These are phyloP conservation scores for Liriodendron chinense DNA, from an alignment of 164 flowering plant genomes.

Conservation along the genomic window DNA sequence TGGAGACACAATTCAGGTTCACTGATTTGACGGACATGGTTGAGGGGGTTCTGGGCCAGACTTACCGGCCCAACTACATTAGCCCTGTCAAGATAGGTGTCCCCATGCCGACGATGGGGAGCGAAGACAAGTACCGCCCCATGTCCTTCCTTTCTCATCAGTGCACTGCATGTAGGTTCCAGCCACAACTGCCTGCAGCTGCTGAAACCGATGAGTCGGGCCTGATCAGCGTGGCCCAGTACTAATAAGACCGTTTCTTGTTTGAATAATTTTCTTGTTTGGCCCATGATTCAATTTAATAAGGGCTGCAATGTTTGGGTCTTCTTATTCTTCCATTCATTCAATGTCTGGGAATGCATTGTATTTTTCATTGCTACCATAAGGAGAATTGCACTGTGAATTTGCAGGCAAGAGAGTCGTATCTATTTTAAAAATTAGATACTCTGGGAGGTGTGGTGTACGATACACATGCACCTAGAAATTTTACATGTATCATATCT, in stretches of 20 bases:
- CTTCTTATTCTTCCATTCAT: too few relatives aligned
- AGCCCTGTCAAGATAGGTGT: conserved; percentile 63
- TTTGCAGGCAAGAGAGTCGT: too few relatives aligned
- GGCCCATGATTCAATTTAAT: background rate
- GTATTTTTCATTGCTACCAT: background rate
- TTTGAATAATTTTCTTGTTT: background rate
- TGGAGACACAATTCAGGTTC: conserved; percentile 40
- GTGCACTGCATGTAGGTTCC: conserved; percentile 55
- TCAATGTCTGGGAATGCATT: background rate
- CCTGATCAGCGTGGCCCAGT: background rate
- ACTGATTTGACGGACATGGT: conserved; percentile 37
- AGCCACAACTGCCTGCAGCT: background rate
- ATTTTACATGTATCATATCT: too few relatives aligned
- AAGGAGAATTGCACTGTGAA: too few relatives aligned
- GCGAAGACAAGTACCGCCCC: conserved; percentile 65
- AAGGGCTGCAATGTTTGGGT: background rate
- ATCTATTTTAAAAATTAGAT: too few relatives aligned
- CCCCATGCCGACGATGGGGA: conserved; percentile 76
- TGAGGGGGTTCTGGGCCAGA: conserved; percentile 70
- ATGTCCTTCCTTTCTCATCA: conserved; percentile 48
- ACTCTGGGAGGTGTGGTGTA: too few relatives aligned
- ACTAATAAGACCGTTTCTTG: background rate
- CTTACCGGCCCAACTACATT: conserved; percentile 62
- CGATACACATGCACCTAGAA: too few relatives aligned
- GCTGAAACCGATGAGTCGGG: background rate